A percentile compares a stretch with the other conserved stretches of the same genome.
Evolutionary conservation across 148 eudicot genomes (phyloP).

Genomic region (Rhododendron griersonianum): DNA sequence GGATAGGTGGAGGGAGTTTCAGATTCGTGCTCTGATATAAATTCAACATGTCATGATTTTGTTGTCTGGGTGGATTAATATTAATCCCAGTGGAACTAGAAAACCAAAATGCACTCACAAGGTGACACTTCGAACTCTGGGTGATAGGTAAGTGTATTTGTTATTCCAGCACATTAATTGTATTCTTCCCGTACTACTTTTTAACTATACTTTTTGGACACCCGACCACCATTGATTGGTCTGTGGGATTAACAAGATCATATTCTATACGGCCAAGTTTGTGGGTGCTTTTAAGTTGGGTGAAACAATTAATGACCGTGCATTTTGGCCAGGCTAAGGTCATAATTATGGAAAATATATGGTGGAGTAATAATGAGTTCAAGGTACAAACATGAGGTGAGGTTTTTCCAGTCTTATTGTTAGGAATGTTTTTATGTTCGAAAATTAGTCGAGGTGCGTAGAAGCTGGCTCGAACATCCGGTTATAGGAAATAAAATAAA

Average conservation of each 20-base stretch:
- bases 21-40: not conserved
- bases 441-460: too few relatives aligned
- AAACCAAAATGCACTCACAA: not conserved
- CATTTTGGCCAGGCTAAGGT: not conserved
- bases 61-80: not conserved
- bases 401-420: not conserved
- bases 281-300: not conserved
- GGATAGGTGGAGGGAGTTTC: constrained; percentile 10
- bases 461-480: not conserved
- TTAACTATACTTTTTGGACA: not conserved
- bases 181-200: not conserved
- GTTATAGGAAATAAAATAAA: not conserved
- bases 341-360: not conserved
- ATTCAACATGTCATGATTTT: constrained; percentile 13
- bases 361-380: not conserved
- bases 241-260: not conserved
- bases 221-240: not conserved
- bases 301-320: not conserved
- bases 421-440: not conserved
- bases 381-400: not conserved
- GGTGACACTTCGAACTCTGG: not conserved
- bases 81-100: not conserved
- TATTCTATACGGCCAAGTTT: not conserved
- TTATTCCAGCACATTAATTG: not conserved
- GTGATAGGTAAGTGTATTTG: not conserved